phyloP scores from a whole-genome alignment of 2,329 filamentous ascomycete genomes.

The Alternaria conjuncta region DNA sequence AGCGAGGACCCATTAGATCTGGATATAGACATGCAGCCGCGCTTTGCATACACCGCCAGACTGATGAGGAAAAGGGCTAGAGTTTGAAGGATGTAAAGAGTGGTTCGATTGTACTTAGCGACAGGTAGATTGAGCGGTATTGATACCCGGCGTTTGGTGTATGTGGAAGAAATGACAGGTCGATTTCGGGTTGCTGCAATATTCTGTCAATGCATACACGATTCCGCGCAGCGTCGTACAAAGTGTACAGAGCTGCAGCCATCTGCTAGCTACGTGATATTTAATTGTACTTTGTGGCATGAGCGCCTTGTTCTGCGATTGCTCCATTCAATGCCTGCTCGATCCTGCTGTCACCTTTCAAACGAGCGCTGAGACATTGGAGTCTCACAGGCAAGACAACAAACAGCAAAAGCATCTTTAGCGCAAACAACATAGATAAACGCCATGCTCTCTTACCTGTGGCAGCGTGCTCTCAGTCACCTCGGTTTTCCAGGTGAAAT shows the following conservation, averaged over 20 bases:
- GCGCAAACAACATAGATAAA: neutral
- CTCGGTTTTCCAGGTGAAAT: neutral
- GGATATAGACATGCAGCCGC: slow-evolving; percentile 17
- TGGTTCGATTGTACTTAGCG: neutral
- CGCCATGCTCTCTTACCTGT: neutral
- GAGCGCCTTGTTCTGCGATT: neutral
- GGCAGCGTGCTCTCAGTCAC: neutral
- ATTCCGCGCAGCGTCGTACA: neutral
- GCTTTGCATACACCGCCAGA: slow-evolving; percentile 10
- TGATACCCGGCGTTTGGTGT: neutral
- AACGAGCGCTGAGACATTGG: neutral
- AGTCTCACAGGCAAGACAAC: neutral
- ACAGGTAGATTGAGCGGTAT: neutral
- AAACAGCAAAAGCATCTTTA: neutral
- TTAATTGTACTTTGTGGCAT: neutral
- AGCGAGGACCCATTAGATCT: slow-evolving; percentile 9
- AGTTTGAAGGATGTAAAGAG: neutral
- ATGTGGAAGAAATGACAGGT: neutral
- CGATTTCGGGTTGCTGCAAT: neutral
- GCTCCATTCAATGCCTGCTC: neutral
- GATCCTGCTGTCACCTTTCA: neutral
- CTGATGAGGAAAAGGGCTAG: neutral
- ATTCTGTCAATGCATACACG: neutral
- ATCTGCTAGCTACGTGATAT: neutral
- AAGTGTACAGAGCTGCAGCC: fast-evolving